These are phyloP conservation scores for Mallotus japonicus DNA, from an alignment of 441 rosid species.

Conservation along the genomic window DNA sequence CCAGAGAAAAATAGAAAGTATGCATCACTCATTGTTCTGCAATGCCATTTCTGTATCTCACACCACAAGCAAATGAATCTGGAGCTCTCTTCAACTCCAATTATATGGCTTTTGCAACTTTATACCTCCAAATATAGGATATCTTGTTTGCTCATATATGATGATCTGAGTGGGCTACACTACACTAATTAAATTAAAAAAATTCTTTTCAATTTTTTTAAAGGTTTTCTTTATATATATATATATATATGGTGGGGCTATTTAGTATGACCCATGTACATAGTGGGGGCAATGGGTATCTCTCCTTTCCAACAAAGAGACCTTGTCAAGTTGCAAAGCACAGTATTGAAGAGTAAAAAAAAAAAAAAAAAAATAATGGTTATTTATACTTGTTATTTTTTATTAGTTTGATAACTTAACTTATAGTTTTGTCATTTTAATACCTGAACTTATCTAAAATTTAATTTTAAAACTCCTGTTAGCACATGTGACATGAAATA, in stretches of 20 bases:
- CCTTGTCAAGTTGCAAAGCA: conserved; percentile 29
- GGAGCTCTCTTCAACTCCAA: conserved; percentile 7
- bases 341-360: neutral
- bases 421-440: too few species aligned
- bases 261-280: conserved; percentile 16
- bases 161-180: conserved; percentile 29
- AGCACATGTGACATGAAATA: too few species aligned
- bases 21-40: too few species aligned
- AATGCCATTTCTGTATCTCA: neutral
- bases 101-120: conserved; percentile 15
- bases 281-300: conserved; percentile 40
- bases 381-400: too few species aligned
- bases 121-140: conserved; percentile 15
- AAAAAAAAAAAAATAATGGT: neutral
- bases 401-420: too few species aligned
- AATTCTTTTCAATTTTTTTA: too few species aligned
- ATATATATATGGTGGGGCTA: conserved; percentile 6
- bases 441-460: too few species aligned
- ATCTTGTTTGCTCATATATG: conserved; percentile 21
- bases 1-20: neutral
- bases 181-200: neutral
- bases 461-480: too few species aligned
- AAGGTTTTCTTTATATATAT: too few species aligned
- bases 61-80: neutral
- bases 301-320: conserved; percentile 29